A percentile compares a stretch with the other conserved stretches of the same genome.
phyloP scores from a whole-genome alignment of 352 stramenopile genomes.

The Phytophthora hibernalis region DNA sequence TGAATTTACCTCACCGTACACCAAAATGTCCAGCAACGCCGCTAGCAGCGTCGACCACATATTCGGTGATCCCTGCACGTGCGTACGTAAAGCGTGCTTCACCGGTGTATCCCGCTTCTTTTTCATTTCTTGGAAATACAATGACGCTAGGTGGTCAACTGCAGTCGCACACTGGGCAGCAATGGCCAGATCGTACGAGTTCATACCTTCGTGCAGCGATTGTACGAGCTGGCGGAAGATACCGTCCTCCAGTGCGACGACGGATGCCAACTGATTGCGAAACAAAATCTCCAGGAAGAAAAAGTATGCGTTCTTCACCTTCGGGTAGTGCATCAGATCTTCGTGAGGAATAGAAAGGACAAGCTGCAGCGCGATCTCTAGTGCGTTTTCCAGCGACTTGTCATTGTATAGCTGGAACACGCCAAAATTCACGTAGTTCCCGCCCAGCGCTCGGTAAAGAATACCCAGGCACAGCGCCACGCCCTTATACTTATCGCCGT shows the following conservation, averaged over 20 bases:
- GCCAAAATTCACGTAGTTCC: constrained; percentile 99
- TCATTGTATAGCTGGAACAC: constrained; percentile 99
- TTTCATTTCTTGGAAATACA: constrained; percentile 97
- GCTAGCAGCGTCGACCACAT: constrained; percentile 90
- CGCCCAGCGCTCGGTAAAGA: constrained; percentile 83
- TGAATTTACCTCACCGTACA: constrained; percentile 97
- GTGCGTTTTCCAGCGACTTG: constrained; percentile 92
- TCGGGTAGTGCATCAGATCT: constrained; percentile 97
- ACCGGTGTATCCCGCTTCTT: constrained; percentile 96
- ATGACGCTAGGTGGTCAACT: constrained; percentile 93
- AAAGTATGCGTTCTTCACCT: constrained; percentile 98
- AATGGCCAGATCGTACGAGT: constrained; percentile 92
- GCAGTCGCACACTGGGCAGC: constrained; percentile 95
- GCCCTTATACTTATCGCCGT: constrained; percentile 98
- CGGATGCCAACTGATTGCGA: constrained; percentile 96
- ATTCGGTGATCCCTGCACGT: constrained; percentile 93
- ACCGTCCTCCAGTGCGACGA: constrained; percentile 92
- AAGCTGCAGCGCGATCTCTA: constrained; percentile 96
- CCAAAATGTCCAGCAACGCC: constrained; percentile 97
- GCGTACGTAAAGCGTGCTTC: constrained; percentile 92
- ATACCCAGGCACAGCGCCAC: constrained; percentile 95
- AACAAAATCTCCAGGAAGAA: constrained; percentile 99
- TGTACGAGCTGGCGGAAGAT: constrained; percentile 98
- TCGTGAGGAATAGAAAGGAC: constrained; percentile 95
- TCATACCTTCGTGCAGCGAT: constrained; percentile 91